Evolutionary conservation across 305 asterid genomes (phyloP).

Genomic region (Withania somnifera): DNA sequence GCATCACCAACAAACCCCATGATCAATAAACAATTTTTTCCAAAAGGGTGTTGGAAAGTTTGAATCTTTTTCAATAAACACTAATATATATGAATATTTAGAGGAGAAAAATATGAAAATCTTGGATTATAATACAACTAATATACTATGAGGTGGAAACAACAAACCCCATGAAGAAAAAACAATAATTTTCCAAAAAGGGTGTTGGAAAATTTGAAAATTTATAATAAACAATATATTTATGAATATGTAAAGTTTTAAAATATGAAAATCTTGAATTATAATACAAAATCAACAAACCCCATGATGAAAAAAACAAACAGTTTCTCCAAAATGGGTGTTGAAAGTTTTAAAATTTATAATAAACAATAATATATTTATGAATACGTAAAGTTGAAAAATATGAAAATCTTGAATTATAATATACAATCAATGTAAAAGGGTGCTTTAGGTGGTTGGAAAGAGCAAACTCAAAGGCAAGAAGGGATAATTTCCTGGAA

Average conservation of each 20-base stretch:
- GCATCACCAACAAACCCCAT: slow-evolving; percentile 43
- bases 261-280: neutral
- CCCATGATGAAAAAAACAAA: neutral
- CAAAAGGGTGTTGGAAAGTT: neutral
- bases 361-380: too few species aligned
- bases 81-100: neutral
- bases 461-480: neutral
- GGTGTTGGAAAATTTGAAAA: too few species aligned
- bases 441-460: neutral
- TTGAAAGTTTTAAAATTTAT: too few species aligned
- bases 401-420: neutral
- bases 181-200: too few species aligned
- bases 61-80: neutral
- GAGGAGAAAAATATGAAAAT: neutral
- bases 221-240: too few species aligned
- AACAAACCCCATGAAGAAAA: too few species aligned
- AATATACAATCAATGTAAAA: neutral
- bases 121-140: neutral
- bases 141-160: neutral
- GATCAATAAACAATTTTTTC: slow-evolving; percentile 5
- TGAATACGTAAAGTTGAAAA: too few species aligned
- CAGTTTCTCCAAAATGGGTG: too few species aligned
- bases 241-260: too few species aligned
- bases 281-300: neutral
- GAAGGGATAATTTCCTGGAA: neutral